Base-by-base conservation (phyloP, 2,329 filamentous ascomycete species). In the Ophiostoma sp. region DNA sequence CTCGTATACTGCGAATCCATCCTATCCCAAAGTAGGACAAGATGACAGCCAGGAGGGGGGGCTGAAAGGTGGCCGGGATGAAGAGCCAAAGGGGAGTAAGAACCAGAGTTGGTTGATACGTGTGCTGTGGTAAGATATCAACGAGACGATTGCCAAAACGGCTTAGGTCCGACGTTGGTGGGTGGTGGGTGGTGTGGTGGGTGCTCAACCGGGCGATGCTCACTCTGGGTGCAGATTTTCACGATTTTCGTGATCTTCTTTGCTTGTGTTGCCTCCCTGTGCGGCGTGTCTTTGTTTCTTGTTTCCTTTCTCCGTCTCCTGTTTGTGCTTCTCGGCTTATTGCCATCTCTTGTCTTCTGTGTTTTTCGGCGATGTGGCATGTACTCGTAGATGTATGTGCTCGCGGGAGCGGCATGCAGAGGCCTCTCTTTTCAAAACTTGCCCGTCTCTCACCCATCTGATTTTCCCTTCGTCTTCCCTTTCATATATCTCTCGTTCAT, bases 231-330 rank as follows among this genome's bases (percentile, higher is more conserved):
- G 60, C 60, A 9, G 60, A 63, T 63, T 42, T 63, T 18, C 40
- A 40, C 58, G 14, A n/a, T 40, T 41, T 62, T 62, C 60, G 40
- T 42, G 60, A 63, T 60, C 55, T 41, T 62, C 38, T 58, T 60
- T 27, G 44, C 44, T 45, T 45, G 9, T 27, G 49, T n/a, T 55
- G 18, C 47, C 49, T 27, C 49, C 49, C 49, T 55, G 49, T 55
- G 49, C n/a, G 49, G 49, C 27, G 49, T 27, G 49, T 18, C 7
- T n/a, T 9, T 55, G 18, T 12, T 14, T 36, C 27, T 58, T 58
- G 11, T 58, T 12, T 36, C 9, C 36, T 6, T 58, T 27, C n/a
- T 27, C 11, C 52, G 7, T 36, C 36, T 36, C 2, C 1, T 58
- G 7, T 27, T 38, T 38, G 27, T 60, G 5, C 27, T 52, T 9